Base-by-base conservation (phyloP, 345 rosid genomes). In the Pistacia atlantica region DNA sequence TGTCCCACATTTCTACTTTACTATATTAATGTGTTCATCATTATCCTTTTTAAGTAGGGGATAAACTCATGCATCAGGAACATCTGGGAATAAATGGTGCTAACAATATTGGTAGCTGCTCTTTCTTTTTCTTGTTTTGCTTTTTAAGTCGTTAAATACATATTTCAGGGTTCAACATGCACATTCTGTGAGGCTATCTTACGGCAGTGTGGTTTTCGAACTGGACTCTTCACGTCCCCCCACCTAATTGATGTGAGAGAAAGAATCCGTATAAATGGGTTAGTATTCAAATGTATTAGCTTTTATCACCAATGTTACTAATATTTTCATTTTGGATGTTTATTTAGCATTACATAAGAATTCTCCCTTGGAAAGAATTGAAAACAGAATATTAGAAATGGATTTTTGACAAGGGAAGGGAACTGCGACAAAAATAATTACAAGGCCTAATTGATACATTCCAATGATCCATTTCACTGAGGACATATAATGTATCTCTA, bases 231-330 rank as follows among this genome's bases (percentile, higher is more conserved):
- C 86, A 94, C 88, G 62, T 94, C 98, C 52, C 98, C 98, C 52
- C 97, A 94, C 84, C 85, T 94, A 60, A 90, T 94, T 81, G 98
- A 94, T 82, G 97, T 92, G 77, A 86, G 98, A 84, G 98, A 94
- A 82, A 87, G 98, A 85, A 89, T 91, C 66, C 91, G 88, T 20
- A 61, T 94, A 66, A 83, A 92, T 65, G 97, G 98, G 97, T 94
- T 78, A 84, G 97, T 85, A 54, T 78, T 74, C 28, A 64, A 69
- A n/a, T 75, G 55, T 52, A 11, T 62, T 31, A 49, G 49, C 42
- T 20, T 64, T 65, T 71, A 25, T 48, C 11, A 64, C 54, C 25
- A n/a, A 22, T 59, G 37, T 28, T 28, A 5, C 58, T 61, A 51
- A 14, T 62, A 8, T 13, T 38, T 67, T 46, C 52, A 8, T 49